Evolutionary conservation across 192 early-diverging fungal species (phyloP).

Genomic region (Coemansia sp.): DNA sequence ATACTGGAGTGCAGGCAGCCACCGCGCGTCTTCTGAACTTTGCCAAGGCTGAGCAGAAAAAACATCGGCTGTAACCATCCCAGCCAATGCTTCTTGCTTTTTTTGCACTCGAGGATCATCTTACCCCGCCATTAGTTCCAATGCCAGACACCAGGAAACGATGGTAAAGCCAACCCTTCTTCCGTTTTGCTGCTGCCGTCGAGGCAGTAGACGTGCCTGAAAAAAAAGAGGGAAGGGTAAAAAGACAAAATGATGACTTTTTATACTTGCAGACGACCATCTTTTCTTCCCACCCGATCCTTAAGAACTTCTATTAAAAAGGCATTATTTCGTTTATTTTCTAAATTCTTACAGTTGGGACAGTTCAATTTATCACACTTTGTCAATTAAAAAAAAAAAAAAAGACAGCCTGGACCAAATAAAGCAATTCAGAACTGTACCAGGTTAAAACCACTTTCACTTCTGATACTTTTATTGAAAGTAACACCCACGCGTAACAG

Average conservation of each 20-base stretch:
- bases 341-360: background rate
- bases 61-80: conserved; percentile 28
- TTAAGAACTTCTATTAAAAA: background rate
- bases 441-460: background rate
- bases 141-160: background rate
- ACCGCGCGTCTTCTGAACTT: conserved; percentile 34
- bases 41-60: conserved; percentile 43
- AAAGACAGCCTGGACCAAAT: background rate
- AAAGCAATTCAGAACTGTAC: background rate
- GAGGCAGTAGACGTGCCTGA: background rate
- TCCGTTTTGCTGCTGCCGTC: background rate
- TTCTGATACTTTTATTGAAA: background rate
- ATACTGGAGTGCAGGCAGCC: conserved; percentile 36
- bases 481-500: background rate
- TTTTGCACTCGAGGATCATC: background rate
- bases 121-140: background rate
- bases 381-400: background rate
- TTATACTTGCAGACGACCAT: background rate
- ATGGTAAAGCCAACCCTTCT: background rate
- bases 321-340: background rate
- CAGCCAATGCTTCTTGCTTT: background rate
- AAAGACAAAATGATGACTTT: background rate
- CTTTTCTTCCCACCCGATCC: background rate
- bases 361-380: background rate
- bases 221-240: background rate